Evolutionary conservation across 352 stramenopile genomes (phyloP).

Genomic region (Phytopythium chamaehyphon): DNA sequence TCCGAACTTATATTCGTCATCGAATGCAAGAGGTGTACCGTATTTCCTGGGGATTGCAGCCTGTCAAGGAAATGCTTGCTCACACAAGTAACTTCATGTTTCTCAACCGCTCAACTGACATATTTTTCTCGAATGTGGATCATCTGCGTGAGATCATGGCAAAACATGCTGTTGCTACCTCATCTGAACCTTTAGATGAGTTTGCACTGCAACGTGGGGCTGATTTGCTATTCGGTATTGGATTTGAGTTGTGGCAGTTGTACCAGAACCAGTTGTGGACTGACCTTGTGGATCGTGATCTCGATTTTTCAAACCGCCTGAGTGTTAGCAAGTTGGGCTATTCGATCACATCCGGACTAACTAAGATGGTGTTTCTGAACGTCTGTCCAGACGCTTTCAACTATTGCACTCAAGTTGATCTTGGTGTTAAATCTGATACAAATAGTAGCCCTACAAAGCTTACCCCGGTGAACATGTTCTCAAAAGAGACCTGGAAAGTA

Average conservation of each 20-base stretch:
- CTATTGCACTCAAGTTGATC: slow-evolving; percentile 11
- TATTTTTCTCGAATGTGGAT: slow-evolving; percentile 44
- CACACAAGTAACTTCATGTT: slow-evolving; percentile 70
- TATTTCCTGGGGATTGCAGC: slow-evolving; percentile 43
- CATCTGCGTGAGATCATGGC: slow-evolving; percentile 11
- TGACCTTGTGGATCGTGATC: slow-evolving; percentile 59
- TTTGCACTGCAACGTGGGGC: slow-evolving; percentile 21
- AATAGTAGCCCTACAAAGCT: background rate
- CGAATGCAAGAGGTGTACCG: slow-evolving; percentile 74
- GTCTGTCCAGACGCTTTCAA: slow-evolving; percentile 43
- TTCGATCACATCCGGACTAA: slow-evolving; percentile 41
- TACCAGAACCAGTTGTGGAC: slow-evolving; percentile 79
- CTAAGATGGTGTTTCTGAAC: slow-evolving; percentile 50
- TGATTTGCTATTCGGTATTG: slow-evolving; percentile 22
- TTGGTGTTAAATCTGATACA: no score
- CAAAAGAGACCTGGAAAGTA: slow-evolving; percentile 52
- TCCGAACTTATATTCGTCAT: slow-evolving; percentile 32
- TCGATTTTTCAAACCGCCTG: slow-evolving; percentile 38
- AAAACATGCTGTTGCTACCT: background rate
- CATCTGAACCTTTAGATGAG: slow-evolving; percentile 6
- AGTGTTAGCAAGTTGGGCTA: slow-evolving; percentile 54
- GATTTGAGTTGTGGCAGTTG: slow-evolving; percentile 68
- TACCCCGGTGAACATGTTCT: slow-evolving; percentile 33
- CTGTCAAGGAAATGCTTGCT: slow-evolving; percentile 38
- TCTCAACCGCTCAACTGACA: slow-evolving; percentile 44